A percentile compares a stretch with the other conserved stretches of the same genome.
Conservation (phyloP, 2,329 filamentous ascomycete genomes). For the Scleromitrula shiraiana region DNA sequence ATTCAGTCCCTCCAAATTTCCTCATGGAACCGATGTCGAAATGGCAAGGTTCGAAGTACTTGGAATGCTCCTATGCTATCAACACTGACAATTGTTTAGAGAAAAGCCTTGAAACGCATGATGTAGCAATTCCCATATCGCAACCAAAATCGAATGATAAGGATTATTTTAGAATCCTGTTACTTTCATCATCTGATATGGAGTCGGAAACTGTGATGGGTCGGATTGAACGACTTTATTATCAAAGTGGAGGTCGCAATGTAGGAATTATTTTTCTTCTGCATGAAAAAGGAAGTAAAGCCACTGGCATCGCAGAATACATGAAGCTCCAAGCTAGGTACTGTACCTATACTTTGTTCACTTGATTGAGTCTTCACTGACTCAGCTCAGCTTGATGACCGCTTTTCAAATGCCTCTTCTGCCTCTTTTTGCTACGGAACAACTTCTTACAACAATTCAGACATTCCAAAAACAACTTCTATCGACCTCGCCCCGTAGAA, state of each 20-base stretch:
- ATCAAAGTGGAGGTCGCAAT: slow-evolving; percentile 25
- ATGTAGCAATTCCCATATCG: slow-evolving; percentile 24
- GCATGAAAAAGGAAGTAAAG: slow-evolving; percentile 14
- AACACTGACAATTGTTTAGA: slow-evolving; percentile 17
- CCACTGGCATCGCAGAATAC: slow-evolving; percentile 20
- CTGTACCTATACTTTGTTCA: neutral
- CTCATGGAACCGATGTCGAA: slow-evolving; percentile 17
- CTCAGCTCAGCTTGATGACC: slow-evolving; percentile 18
- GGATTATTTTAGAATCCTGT: slow-evolving; percentile 22
- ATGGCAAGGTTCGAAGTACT: slow-evolving; percentile 26
- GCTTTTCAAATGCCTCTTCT: slow-evolving; percentile 26
- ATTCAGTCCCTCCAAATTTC: slow-evolving; percentile 21
- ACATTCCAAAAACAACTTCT: slow-evolving; percentile 24
- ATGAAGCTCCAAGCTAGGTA: slow-evolving; percentile 28
- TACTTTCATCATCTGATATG: slow-evolving; percentile 25
- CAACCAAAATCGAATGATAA: slow-evolving; percentile 7
- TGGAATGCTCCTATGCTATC: neutral
- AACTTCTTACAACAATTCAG: slow-evolving; percentile 20
- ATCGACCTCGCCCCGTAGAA: neutral
- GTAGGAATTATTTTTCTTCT: slow-evolving; percentile 29
- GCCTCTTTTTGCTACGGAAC: slow-evolving; percentile 19
- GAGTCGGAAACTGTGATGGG: slow-evolving; percentile 12
- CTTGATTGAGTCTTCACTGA: slow-evolving; percentile 4
- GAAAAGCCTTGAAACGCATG: slow-evolving; percentile 22
- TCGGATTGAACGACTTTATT: slow-evolving; percentile 27